Percentiles rank a stretch among this genome's conserved stretches.
Evolutionary conservation across 805 yeast genomes (phyloP).

Genomic region (Cyberlindnera maritima): DNA sequence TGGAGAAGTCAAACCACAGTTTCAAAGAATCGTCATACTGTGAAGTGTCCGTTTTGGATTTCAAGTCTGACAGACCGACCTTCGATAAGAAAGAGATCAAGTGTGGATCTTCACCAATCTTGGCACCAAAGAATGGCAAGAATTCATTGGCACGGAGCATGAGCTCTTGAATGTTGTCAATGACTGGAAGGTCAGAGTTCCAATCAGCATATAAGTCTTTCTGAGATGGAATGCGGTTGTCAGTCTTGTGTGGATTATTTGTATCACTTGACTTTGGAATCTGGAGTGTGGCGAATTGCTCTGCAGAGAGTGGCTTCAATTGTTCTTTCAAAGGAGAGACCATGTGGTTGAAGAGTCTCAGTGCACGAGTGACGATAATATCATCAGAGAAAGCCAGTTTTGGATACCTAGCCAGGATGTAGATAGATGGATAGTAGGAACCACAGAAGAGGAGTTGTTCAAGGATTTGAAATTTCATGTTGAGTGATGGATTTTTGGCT

Average conservation of each 20-base stretch:
- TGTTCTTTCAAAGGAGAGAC: constrained; percentile 46
- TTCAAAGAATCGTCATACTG: constrained; percentile 23
- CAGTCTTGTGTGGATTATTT: background rate
- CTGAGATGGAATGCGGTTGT: background rate
- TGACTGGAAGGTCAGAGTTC: constrained; percentile 39
- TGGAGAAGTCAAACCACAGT: constrained; percentile 57
- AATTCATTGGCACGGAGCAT: constrained; percentile 46
- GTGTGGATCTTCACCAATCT: constrained; percentile 44
- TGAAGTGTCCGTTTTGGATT: constrained; percentile 7
- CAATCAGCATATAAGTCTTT: constrained; percentile 46
- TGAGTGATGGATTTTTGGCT: constrained; percentile 4
- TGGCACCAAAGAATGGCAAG: constrained; percentile 53
- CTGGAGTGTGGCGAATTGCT: constrained; percentile 17
- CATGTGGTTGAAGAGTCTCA: constrained; percentile 46
- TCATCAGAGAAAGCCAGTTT: constrained; percentile 53
- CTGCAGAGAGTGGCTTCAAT: constrained; percentile 20
- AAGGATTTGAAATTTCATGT: constrained; percentile 46
- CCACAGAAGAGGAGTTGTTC: constrained; percentile 57
- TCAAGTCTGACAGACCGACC: constrained; percentile 45
- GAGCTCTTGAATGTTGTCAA: constrained; percentile 42
- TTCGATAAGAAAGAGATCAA: constrained; percentile 60
- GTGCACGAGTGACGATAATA: constrained; percentile 44
- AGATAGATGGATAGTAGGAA: constrained; percentile 58
- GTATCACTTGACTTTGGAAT: background rate
- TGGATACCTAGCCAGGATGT: constrained; percentile 59